Base-by-base conservation (phyloP, 176 grass and related monocot species). In the Triticum urartu region DNA sequence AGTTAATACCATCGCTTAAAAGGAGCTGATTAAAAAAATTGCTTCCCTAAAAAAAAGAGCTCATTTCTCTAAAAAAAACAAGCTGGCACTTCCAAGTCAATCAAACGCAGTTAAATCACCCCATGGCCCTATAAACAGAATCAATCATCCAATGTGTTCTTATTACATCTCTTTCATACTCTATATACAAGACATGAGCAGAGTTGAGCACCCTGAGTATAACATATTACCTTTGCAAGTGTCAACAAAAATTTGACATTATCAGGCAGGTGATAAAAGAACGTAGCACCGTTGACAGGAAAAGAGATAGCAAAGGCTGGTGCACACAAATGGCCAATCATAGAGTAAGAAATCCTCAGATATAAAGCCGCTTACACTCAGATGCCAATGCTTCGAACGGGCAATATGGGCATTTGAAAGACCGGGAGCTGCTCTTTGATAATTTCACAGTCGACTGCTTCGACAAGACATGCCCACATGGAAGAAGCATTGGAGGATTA, bases 401-500 rank as follows among this genome's bases (percentile, higher is more conserved):
- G 40, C 89, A 90, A 77, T 79, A 87, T 15, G 89, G 84, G 42
- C 89, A 87, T 67, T 87, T 87, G 75, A 90, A 90, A 33, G 66
- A 21, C 15, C 89, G 42, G 14, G 80, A 83, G 38, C 74, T 87
- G 17, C 68, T 84, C 80, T 87, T 87, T 0, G 89, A 87, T 47
- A 87, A 59, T 35, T 87, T 83, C 36, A 47, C 7, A 65, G 86
- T 87, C 4, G 84, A 90, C 74, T 90, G 80, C 73, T 87, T 87
- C 15, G 80, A 87, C 47, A 84, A 81, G 18, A 90, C 89, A 84
- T 90, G 89, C 14, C 84, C 84, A 18, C 84, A 90, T 11, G 84
- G 84, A 58, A 90, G 86, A 67, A 90, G 84, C 80, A 90, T 83
- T 13, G 89, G 89, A 33, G 84, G 89, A 26, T 90, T 90, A 35